Base-by-base conservation (phyloP, 805 yeast genomes). In the Kodamaea nitidulidarum region DNA sequence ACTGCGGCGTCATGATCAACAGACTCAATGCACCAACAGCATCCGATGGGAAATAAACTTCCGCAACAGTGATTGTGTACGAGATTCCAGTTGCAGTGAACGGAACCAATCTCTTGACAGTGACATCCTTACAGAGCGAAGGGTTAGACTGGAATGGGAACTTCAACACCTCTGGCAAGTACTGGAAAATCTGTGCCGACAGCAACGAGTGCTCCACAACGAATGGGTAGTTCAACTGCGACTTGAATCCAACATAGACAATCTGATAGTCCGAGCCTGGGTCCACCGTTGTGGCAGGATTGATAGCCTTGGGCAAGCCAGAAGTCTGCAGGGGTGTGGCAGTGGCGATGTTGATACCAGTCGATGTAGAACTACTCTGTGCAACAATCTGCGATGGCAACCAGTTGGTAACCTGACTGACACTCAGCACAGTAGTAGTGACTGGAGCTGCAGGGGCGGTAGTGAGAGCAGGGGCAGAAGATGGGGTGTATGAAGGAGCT, bases 21-120 rank as follows among this genome's bases (percentile, higher is more conserved):
- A 60, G 60, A 42, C 76, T 75, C 46, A 91, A 67, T 0, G 65
- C 56, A 1, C 58, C 50, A 12, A 85, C 72, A 21, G 72, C 61
- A 9, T 60, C 57, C 8, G 63, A 57, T 15, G 95, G 95, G 65
- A 88, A 83, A 57, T 84, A 88, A 40, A 87, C 83, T 57, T 84
- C 84, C 5, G 97, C 98, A 44, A 90, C 85, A 0, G 97, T 84
- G 40, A 86, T 86, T 44, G 88, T 75, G 60, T 87, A 91, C 32
- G 60, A 47, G 40, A 66, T 53, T 21, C 65, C 71, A 10, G 47
- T 41, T 2, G 86, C 74, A 12, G 80, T 71, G 55, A 80, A 84
- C 27, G 98, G 98, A 44, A 82, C 80, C 50, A 91, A 71, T 57
- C 81, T 77, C 42, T 69, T 65, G 47, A 90, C 87, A 7, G 78